phyloP scores from a whole-genome alignment of 768 basidiomycete genomes.

The Royoungia palumana region DNA sequence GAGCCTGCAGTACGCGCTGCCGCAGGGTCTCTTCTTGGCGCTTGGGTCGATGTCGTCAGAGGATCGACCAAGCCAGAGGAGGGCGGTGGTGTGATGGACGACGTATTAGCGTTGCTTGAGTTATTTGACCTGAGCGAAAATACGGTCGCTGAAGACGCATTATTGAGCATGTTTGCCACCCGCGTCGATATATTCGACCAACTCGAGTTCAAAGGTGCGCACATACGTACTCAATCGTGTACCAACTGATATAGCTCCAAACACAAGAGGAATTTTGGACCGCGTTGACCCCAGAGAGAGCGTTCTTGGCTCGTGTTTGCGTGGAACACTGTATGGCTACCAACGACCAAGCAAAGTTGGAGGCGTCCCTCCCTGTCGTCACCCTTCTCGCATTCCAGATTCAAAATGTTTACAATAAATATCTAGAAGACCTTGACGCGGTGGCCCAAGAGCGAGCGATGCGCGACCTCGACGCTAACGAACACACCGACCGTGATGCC shows the following conservation, averaged over 20 bases:
- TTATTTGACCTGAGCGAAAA: conserved; percentile 60
- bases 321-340: conserved; percentile 69
- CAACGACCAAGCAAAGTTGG: conserved; percentile 60
- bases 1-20: conserved; percentile 70
- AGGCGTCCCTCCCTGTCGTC: conserved; percentile 76
- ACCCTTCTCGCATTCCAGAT: conserved; percentile 76
- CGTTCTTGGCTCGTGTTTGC: conserved; percentile 81
- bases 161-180: conserved; percentile 67
- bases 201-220: conserved; percentile 67
- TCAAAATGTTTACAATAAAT: conserved; percentile 64
- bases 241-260: too few relatives aligned
- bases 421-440: conserved; percentile 43
- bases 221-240: background rate
- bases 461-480: conserved; percentile 32
- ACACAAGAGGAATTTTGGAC: conserved; percentile 68
- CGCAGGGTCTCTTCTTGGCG: conserved; percentile 64
- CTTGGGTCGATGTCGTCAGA: conserved; percentile 67
- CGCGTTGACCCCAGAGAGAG: conserved; percentile 64
- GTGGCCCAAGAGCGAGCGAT: conserved; percentile 37
- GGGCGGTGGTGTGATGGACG: conserved; percentile 34
- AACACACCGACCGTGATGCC: conserved; percentile 38
- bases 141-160: conserved; percentile 67
- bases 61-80: conserved; percentile 36
- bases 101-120: conserved; percentile 46
- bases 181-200: conserved; percentile 62